Percentiles rank a stretch among this genome's conserved stretches.
Conservation (phyloP, 1,139 yeast species). For the Taphrina betulina region DNA sequence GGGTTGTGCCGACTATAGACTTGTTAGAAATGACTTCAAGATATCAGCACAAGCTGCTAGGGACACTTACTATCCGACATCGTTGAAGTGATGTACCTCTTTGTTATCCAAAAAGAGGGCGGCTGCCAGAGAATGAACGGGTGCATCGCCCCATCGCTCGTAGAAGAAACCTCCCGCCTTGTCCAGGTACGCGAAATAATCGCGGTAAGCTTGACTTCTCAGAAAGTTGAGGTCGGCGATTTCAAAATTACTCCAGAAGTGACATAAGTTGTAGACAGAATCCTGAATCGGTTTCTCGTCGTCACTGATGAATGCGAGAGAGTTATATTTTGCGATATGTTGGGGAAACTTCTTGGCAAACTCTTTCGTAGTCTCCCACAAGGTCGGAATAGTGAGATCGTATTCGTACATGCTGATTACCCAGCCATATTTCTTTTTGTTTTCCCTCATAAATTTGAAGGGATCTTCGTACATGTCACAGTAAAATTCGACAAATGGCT, state of each 20-base stretch:
- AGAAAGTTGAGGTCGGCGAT: slow-evolving; percentile 63
- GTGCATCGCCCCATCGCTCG: slow-evolving; percentile 94
- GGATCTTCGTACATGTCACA: slow-evolving; percentile 83
- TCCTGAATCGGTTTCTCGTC: slow-evolving; percentile 69
- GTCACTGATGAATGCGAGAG: slow-evolving; percentile 50
- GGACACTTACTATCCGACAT: slow-evolving; percentile 84
- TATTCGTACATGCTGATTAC: slow-evolving; percentile 84
- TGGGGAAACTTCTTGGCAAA: slow-evolving; percentile 67
- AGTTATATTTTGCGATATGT: slow-evolving; percentile 61
- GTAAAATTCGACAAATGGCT: slow-evolving; percentile 73
- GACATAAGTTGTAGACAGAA: slow-evolving; percentile 63
- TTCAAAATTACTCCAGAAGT: slow-evolving; percentile 73
- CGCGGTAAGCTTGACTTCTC: slow-evolving; percentile 62
- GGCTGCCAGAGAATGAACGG: slow-evolving; percentile 86
- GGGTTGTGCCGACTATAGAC: slow-evolving; percentile 77
- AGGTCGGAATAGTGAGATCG: slow-evolving; percentile 70
- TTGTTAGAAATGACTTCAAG: too few relatives aligned
- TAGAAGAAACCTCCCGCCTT: slow-evolving; percentile 69
- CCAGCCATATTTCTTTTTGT: slow-evolving; percentile 71
- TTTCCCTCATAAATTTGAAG: slow-evolving; percentile 75
- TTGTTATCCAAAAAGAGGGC: slow-evolving; percentile 65
- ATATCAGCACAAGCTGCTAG: too few relatives aligned
- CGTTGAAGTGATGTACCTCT: slow-evolving; percentile 73
- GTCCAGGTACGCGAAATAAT: slow-evolving; percentile 66
- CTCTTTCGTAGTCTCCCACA: slow-evolving; percentile 74